These are phyloP conservation scores for Rhododendron williamsianum DNA, from an alignment of 148 eudicot species.

Conservation along the genomic window DNA sequence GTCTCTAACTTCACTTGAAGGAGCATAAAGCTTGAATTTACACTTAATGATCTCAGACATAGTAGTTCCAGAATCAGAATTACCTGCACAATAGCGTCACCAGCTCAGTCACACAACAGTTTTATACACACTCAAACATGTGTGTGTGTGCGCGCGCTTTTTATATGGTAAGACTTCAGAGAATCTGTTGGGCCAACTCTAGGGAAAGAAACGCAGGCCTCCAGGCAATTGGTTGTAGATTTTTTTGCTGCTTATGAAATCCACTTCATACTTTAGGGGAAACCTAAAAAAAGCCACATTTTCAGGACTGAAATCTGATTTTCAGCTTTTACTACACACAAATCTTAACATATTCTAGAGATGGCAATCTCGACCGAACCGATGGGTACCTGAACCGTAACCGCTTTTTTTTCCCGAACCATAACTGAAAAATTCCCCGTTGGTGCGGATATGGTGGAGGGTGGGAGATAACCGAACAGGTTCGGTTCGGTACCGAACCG, in stretches of 20 bases:
- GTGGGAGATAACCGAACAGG: too few species aligned
- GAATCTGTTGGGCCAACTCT: neutral
- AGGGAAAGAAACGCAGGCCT: neutral
- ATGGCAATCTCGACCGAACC: too few species aligned
- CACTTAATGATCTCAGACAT: slow-evolving; percentile 51
- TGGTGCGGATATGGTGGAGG: too few species aligned
- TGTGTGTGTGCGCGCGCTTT: neutral
- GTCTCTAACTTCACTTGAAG: slow-evolving; percentile 17
- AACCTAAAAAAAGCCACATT: neutral
- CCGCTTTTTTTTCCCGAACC: too few species aligned
- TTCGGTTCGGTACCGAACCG: too few species aligned
- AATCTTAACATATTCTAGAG: too few species aligned
- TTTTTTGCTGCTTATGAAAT: neutral
- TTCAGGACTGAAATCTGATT: too few species aligned
- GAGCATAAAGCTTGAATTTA: slow-evolving; percentile 34
- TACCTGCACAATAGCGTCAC: slow-evolving; percentile 28
- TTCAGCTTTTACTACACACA: too few species aligned
- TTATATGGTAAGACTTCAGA: neutral
- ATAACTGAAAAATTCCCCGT: too few species aligned
- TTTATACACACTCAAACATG: neutral
- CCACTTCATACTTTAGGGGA: neutral
- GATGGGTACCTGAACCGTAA: too few species aligned
- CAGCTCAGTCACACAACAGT: neutral
- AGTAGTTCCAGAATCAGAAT: slow-evolving; percentile 23
- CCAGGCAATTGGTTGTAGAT: neutral